Evolutionary conservation across 306 rosid genomes (phyloP), one percentile per base, ranked within the genome.

Genomic region (Oxytropis ochrocephala): DNA sequence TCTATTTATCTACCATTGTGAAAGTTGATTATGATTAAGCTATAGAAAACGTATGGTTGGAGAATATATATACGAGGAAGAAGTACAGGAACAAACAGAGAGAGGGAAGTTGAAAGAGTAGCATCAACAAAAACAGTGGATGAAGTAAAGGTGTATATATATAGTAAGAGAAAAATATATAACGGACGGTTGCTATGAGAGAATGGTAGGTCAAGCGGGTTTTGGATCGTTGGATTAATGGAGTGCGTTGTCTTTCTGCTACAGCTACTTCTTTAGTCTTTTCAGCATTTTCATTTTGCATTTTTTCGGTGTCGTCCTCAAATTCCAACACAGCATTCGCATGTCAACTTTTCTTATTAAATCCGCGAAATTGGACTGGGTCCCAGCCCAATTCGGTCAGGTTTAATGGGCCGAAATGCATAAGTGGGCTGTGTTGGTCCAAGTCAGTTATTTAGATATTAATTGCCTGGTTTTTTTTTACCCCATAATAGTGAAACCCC

Each of bases 151-250:
- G 79, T 78, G 76, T 68, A 75, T 29, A 39, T 47, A 53, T 13
- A 51, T 63, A 49, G 52, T 60, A 70, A 18, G 24, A 44, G 74
- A 33, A 47, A 52, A 66, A 69, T 57, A 58, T 17, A 4, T 1
- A n/a, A 52, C 2, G n/a, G 9, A 85, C 80, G 89, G 87, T 54
- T 65, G 17, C 24, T 47, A 85, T 75, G 8, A 53, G 36, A 35
- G 36, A 66, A 63, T 62, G 77, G 83, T 64, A 47, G 89, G 86
- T 67, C 70, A 47, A 74, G 83, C 56, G 77, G 66, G 19, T 50
- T 76, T 51, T 73, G 75, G 70, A 56, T 27, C 84, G 86, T 86
- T 64, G 73, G 89, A 78, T 88, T 36, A 3, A 50, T 48, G 59
- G 41, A 10, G 18, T 39, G 35, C 19, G 32, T 70, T 41, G n/a